These are phyloP conservation scores for Turnera subulata DNA, from an alignment of 345 rosid genomes.

Conservation along the genomic window DNA sequence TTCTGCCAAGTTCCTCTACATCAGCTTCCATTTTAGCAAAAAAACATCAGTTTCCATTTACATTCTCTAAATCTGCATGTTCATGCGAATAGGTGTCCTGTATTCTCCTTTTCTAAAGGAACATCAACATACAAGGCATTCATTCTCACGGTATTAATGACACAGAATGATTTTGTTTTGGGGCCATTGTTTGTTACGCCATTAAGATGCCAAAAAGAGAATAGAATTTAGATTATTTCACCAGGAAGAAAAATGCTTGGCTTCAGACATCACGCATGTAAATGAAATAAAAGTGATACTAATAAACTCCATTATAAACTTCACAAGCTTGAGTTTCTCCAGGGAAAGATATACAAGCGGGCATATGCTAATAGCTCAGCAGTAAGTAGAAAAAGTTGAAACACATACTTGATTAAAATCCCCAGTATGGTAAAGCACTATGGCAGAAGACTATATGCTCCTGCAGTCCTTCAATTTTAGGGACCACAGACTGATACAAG, in stretches of 20 bases:
- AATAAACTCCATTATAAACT: not conserved
- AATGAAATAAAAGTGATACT: too few relatives aligned
- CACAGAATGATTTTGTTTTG: too few relatives aligned
- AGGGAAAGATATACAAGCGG: not conserved
- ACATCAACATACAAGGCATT: not conserved
- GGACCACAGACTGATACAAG: conserved; percentile 99
- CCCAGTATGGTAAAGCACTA: conserved; percentile 95
- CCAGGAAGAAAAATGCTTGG: too few relatives aligned
- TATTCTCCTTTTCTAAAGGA: not conserved
- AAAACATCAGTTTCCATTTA: too few relatives aligned
- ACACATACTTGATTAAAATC: conserved; percentile 89
- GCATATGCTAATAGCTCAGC: not conserved
- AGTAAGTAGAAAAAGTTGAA: conserved; percentile 10
- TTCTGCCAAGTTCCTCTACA: not conserved
- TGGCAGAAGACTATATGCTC: conserved; percentile 99
- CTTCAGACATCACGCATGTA: too few relatives aligned
- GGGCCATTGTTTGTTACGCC: too few relatives aligned
- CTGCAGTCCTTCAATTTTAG: conserved; percentile 98
- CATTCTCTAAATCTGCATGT: not conserved
- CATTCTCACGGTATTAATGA: not conserved
- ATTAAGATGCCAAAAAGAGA: too few relatives aligned
- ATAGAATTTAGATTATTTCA: too few relatives aligned
- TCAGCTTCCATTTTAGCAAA: too few relatives aligned
- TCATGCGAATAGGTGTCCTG: not conserved
- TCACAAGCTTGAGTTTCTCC: not conserved